A percentile compares a stretch with the other conserved stretches of the same genome.
Evolutionary conservation across 257 asterid species (phyloP).

Genomic region (Vinca minor): DNA sequence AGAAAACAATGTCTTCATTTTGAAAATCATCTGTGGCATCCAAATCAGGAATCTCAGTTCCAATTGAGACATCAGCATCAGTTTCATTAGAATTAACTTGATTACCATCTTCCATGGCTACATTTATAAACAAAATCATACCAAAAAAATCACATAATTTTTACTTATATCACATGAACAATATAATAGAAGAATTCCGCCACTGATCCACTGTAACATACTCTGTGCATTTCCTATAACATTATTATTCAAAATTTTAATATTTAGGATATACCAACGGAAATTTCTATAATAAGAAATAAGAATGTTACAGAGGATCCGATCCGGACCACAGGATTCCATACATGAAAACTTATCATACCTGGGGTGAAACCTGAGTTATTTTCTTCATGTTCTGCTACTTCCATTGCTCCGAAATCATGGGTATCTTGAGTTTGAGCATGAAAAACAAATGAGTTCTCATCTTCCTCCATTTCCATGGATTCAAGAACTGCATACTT

Average conservation of each 20-base stretch:
- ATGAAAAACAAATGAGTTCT: constrained; percentile 44
- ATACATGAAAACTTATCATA: constrained; percentile 11
- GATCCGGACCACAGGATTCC: too few relatives aligned
- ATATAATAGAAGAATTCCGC: neutral
- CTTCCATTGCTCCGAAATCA: constrained; percentile 13
- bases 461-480: constrained; percentile 62
- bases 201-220: too few relatives aligned
- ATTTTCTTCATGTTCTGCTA: constrained; percentile 24
- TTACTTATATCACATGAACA: neutral
- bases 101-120: constrained; percentile 47
- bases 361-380: constrained; percentile 31
- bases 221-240: too few relatives aligned
- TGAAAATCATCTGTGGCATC: constrained; percentile 56
- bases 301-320: too few relatives aligned
- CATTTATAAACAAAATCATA: constrained; percentile 25
- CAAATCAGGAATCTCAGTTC: constrained; percentile 90
- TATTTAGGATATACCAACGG: too few relatives aligned
- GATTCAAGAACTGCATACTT: constrained; percentile 39
- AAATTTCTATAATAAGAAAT: too few relatives aligned
- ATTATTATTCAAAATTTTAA: too few relatives aligned
- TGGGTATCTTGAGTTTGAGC: constrained; percentile 26
- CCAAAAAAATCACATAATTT: constrained; percentile 4
- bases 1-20: constrained; percentile 25
- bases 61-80: constrained; percentile 88
- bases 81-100: constrained; percentile 44